phyloP scores from a whole-genome alignment of 1,284 basidiomycete genomes.

The Quambalaria eucalypti region DNA sequence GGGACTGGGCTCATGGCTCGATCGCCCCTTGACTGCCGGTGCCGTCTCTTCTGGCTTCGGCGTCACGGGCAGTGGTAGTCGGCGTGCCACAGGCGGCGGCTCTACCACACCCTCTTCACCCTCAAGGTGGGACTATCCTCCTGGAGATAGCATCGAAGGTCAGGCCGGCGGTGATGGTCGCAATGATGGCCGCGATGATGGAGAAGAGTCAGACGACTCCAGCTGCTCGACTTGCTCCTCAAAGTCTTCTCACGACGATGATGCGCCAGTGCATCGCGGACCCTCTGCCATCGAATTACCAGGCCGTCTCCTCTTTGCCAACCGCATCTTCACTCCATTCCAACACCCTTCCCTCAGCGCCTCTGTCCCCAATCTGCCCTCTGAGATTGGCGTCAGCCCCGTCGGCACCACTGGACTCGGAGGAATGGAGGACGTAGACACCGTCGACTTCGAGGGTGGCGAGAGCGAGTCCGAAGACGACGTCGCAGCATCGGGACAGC shows the following conservation, averaged over 20 bases:
- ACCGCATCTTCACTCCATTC: slow-evolving; percentile 5
- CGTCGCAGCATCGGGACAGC: background rate
- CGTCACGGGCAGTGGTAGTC: too few species aligned
- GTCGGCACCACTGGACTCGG: background rate
- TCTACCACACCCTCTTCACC: background rate
- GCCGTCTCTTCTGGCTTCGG: background rate
- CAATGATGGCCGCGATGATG: background rate
- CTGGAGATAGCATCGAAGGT: background rate
- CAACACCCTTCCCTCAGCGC: background rate
- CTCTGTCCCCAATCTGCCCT: background rate
- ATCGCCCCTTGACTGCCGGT: background rate
- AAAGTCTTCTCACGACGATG: background rate
- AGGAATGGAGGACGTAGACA: slow-evolving; percentile 6
- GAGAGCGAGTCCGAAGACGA: slow-evolving; percentile 15
- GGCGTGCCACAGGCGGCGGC: too few species aligned
- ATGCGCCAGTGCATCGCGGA: background rate
- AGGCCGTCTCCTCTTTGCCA: slow-evolving; percentile 12
- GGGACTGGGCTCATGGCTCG: background rate
- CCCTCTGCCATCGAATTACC: background rate
- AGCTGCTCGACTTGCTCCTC: background rate
- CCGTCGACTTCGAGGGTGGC: slow-evolving; percentile 9
- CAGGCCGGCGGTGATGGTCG: background rate
- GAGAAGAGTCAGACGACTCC: background rate
- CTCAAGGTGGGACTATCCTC: background rate
- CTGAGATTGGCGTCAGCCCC: background rate